These are phyloP conservation scores for Neonectria magnoliae DNA, from an alignment of 2,329 filamentous ascomycete species.

Conservation along the genomic window DNA sequence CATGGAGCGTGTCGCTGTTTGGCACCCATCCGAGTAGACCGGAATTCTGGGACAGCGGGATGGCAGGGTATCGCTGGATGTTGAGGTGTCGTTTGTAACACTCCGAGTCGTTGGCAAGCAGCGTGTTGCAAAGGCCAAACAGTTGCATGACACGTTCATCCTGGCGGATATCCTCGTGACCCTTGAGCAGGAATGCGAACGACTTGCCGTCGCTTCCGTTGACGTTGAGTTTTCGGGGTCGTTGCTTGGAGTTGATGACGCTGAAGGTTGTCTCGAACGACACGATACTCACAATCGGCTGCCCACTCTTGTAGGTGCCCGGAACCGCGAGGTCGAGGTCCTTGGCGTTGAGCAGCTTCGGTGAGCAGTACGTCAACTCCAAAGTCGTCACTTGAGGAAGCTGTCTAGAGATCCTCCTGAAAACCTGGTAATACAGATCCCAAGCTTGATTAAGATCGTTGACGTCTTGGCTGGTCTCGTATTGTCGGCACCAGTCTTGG, in stretches of 20 bases:
- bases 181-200: constrained; percentile 93
- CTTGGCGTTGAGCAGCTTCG: constrained; percentile 85
- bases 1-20: constrained; percentile 96
- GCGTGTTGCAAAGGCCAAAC: constrained; percentile 96
- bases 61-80: constrained; percentile 96
- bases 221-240: constrained; percentile 87
- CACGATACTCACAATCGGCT: constrained; percentile 82
- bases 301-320: constrained; percentile 85
- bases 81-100: constrained; percentile 97
- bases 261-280: constrained; percentile 90
- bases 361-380: constrained; percentile 96
- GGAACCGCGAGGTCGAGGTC: constrained; percentile 95
- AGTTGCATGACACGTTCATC: constrained; percentile 99
- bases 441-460: constrained; percentile 97
- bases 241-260: constrained; percentile 97
- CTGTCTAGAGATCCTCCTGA: constrained; percentile 93
- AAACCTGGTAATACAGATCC: constrained; percentile 99
- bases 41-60: constrained; percentile 95
- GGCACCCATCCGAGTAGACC: constrained; percentile 96
- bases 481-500: constrained; percentile 94
- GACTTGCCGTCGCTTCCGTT: constrained; percentile 88
- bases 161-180: constrained; percentile 99
- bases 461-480: constrained; percentile 86
- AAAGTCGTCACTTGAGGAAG: constrained; percentile 91
- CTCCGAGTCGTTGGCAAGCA: constrained; percentile 92